Percentiles rank a stretch among this genome's conserved stretches.
These are phyloP conservation scores for Actinomortierella wolfii DNA, from an alignment of 371 early-diverging fungal genomes.

Conservation along the genomic window DNA sequence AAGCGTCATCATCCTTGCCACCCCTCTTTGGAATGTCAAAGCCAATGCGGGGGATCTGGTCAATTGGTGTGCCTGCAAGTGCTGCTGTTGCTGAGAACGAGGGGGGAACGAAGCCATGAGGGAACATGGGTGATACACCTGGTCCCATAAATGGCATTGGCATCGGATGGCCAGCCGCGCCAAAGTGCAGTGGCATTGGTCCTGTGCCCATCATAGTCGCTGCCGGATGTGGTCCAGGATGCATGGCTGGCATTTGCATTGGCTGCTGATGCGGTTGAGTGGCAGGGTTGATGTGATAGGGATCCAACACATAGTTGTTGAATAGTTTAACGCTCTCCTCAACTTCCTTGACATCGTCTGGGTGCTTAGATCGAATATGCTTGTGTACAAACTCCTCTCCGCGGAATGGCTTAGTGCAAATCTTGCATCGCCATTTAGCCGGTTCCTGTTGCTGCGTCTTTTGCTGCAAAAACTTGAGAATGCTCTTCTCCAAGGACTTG, in stretches of 20 bases:
- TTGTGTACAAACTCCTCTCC: slow-evolving; percentile 93
- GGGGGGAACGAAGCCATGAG: slow-evolving; percentile 37
- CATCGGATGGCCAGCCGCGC: slow-evolving; percentile 33
- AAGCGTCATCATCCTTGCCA: slow-evolving; percentile 14
- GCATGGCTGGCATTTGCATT: slow-evolving; percentile 22
- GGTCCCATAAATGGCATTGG: slow-evolving; percentile 33
- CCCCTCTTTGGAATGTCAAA: slow-evolving; percentile 52
- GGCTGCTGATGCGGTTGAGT: slow-evolving; percentile 41
- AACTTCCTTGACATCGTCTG: slow-evolving; percentile 65
- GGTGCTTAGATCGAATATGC: slow-evolving; percentile 89
- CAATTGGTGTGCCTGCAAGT: slow-evolving; percentile 61
- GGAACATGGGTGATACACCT: slow-evolving; percentile 26
- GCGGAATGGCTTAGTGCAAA: slow-evolving; percentile 94
- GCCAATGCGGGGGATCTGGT: slow-evolving; percentile 72
- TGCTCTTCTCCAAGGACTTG: slow-evolving; percentile 64
- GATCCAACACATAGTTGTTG: slow-evolving; percentile 90
- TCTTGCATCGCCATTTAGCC: slow-evolving; percentile 88
- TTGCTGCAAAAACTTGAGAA: slow-evolving; percentile 56
- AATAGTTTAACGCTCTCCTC: slow-evolving; percentile 71
- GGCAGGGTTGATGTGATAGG: slow-evolving; percentile 63
- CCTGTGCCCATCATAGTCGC: slow-evolving; percentile 30
- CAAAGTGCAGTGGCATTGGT: slow-evolving; percentile 36
- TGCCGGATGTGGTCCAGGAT: slow-evolving; percentile 41
- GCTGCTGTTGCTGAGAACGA: slow-evolving; percentile 42
- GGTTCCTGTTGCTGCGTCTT: slow-evolving; percentile 69